phyloP scores from a whole-genome alignment of 1,284 basidiomycete genomes.

The Moesziomyces sp. region DNA sequence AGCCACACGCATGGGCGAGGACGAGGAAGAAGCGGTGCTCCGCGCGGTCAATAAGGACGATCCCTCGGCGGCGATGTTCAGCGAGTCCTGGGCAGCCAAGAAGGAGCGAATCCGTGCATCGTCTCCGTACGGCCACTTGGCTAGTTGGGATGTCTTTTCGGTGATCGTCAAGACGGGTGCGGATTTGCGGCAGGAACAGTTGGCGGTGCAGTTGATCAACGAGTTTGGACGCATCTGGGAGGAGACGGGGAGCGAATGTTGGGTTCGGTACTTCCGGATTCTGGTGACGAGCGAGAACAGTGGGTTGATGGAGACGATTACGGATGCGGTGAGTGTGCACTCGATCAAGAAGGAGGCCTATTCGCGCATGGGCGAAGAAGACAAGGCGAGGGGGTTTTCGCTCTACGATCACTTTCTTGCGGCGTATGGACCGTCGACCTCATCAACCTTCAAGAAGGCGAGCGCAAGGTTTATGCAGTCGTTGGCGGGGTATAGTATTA shows the following conservation, averaged over 20 bases:
- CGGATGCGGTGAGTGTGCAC: conserved; percentile 96
- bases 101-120: conserved; percentile 91
- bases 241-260: conserved; percentile 71
- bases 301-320: conserved; percentile 75
- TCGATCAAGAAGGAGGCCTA: conserved; percentile 99
- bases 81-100: conserved; percentile 93
- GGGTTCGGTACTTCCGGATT: conserved; percentile 75
- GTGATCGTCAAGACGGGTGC: conserved; percentile 99
- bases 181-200: conserved; percentile 95
- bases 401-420: conserved; percentile 65
- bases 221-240: conserved; percentile 95
- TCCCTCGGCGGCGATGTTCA: conserved; percentile 87
- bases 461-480: conserved; percentile 87
- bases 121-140: conserved; percentile 95
- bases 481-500: conserved; percentile 87
- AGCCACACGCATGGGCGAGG: conserved; percentile 82
- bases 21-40: conserved; percentile 75
- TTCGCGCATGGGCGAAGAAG: conserved; percentile 78
- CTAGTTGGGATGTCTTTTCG: conserved; percentile 83
- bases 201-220: conserved; percentile 92
- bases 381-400: conserved; percentile 55
- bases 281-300: conserved; percentile 92
- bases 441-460: conserved; percentile 74
- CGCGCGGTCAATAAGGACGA: conserved; percentile 95
- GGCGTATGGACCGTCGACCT: conserved; percentile 61